Percentiles rank a stretch among this genome's conserved stretches.
Conservation (phyloP, 139 green algal species). For the Chlamydomonas sp. region DNA sequence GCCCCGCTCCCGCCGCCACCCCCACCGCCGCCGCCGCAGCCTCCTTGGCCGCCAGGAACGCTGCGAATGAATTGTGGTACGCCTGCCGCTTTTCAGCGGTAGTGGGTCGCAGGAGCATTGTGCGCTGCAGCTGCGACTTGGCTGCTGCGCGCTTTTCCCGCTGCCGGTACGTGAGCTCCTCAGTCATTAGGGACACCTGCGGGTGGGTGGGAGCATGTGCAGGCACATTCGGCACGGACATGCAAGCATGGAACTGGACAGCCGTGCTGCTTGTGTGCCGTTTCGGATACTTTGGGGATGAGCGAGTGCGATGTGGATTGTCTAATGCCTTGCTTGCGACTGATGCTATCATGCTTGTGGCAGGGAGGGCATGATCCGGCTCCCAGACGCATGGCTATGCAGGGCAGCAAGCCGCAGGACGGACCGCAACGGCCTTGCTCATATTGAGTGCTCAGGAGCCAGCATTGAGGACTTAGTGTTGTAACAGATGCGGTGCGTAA, state of each 20-base stretch:
- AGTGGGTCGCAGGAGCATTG: not conserved
- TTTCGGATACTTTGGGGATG: no score
- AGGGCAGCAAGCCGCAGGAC: no score
- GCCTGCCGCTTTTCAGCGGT: not conserved
- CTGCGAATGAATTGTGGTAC: not conserved
- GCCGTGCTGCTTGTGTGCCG: not conserved
- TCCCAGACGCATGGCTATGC: no score
- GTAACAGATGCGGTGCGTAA: no score
- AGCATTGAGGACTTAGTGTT: no score
- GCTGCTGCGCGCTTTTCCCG: not conserved
- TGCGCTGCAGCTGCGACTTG: not conserved
- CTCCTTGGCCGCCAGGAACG: slow-evolving; percentile 5
- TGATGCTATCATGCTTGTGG: no score
- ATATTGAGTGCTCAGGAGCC: no score
- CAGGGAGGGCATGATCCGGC: no score
- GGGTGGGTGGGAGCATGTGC: not conserved
- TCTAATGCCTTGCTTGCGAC: no score
- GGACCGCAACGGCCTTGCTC: no score
- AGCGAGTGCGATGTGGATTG: no score
- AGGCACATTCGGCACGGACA: not conserved
- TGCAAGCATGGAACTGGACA: not conserved
- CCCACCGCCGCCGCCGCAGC: not conserved
- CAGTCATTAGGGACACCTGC: slow-evolving; percentile 26
- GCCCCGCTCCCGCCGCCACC: not conserved
- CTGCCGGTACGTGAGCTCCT: slow-evolving; percentile 21